Conservation (phyloP, 352 stramenopile genomes). For the Globisporangium splendens region DNA sequence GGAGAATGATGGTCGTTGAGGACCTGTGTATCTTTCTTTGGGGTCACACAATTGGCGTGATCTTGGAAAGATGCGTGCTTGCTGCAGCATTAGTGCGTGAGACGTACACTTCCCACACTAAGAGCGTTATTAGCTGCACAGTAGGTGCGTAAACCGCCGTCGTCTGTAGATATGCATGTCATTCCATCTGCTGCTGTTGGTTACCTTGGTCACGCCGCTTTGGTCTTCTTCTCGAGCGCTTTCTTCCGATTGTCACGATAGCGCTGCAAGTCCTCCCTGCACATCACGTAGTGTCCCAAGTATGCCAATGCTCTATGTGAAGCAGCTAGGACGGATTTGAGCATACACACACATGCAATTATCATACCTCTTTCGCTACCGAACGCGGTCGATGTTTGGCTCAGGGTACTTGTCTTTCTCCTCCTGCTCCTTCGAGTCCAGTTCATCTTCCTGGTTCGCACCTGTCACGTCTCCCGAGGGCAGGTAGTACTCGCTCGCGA, state of each 20-base stretch:
- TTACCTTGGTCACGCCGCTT: conserved; percentile 12
- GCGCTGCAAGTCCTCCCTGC: conserved; percentile 59
- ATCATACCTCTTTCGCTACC: conserved; percentile 57
- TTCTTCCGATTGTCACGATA: conserved; percentile 63
- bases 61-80: too few relatives aligned
- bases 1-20: neutral
- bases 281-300: too few relatives aligned
- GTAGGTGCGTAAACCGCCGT: too few relatives aligned
- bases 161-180: too few relatives aligned
- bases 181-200: too few relatives aligned
- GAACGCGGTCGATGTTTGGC: conserved; percentile 61
- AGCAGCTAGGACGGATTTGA: too few relatives aligned
- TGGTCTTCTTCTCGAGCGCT: conserved; percentile 51
- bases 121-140: too few relatives aligned
- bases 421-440: conserved; percentile 21
- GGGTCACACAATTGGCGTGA: neutral
- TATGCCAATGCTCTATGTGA: too few relatives aligned
- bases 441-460: conserved; percentile 19
- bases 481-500: conserved; percentile 59
- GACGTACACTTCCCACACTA: too few relatives aligned
- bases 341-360: too few relatives aligned
- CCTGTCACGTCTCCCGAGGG: conserved; percentile 37
- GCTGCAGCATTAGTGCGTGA: too few relatives aligned
- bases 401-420: conserved; percentile 53
- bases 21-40: neutral